A percentile compares a stretch with the other conserved stretches of the same genome.
Evolutionary conservation across 768 basidiomycete species (phyloP).

Genomic region (Phylloporus arenicola): DNA sequence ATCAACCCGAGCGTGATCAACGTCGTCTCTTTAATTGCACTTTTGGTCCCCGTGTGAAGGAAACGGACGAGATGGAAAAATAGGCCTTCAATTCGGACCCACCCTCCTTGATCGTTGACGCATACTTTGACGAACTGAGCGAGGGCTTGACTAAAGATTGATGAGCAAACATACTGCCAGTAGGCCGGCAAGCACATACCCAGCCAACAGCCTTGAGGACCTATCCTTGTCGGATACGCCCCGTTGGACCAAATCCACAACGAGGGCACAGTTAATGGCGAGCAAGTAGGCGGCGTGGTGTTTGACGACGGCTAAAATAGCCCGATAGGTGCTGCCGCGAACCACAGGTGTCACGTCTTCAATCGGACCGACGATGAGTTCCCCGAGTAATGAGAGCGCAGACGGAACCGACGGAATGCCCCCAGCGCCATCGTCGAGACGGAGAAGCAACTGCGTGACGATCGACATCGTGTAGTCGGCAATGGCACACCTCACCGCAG

Average conservation of each 20-base stretch:
- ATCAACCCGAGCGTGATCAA: conserved; percentile 57
- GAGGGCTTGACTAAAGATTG: conserved; percentile 37
- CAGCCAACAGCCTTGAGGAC: conserved; percentile 58
- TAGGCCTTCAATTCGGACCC: conserved; percentile 33
- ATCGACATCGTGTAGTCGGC: conserved; percentile 21
- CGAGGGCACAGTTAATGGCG: conserved; percentile 27
- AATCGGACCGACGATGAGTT: conserved; percentile 40
- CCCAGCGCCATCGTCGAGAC: not conserved
- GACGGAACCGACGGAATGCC: conserved; percentile 24
- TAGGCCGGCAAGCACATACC: conserved; percentile 40
- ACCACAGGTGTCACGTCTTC: conserved; percentile 45
- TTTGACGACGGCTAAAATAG: conserved; percentile 38
- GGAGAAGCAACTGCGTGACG: conserved; percentile 7
- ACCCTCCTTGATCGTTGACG: conserved; percentile 30
- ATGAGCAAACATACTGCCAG: conserved; percentile 6
- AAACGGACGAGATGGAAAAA: conserved; percentile 45
- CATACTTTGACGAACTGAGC: conserved; percentile 44
- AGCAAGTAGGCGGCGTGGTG: conserved; percentile 35
- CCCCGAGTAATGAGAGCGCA: conserved; percentile 33
- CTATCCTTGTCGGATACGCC: conserved; percentile 54
- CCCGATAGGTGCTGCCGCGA: conserved; percentile 38
- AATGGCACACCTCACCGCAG: conserved; percentile 12
- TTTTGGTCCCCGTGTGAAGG: conserved; percentile 39
- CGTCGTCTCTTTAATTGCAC: conserved; percentile 56
- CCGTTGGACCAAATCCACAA: conserved; percentile 37